Evolutionary conservation across 495 filamentous ascomycete genomes (phyloP), one percentile per base, ranked within the genome.

Genomic region (Glutinoglossum americanum): DNA sequence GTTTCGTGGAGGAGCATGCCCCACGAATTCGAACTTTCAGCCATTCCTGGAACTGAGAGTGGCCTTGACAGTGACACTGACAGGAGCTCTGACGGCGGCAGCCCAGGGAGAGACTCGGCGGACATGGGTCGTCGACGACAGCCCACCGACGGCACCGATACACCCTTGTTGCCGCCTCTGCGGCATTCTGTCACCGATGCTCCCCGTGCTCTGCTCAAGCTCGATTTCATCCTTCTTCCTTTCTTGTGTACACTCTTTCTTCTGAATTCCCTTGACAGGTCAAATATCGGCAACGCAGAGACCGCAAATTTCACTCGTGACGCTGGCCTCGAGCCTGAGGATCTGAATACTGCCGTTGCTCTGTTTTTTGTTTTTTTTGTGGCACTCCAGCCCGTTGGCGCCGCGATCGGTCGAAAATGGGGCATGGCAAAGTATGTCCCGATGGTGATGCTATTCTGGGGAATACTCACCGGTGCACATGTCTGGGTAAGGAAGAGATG

Each of bases 281-380:
- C 65, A 15, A 77, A 77, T 55, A 67, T 78, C 23, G 75, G 75
- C 27, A 78, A 78, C 62, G 75, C 74, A 7, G 71, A 76, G 59
- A 74, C 72, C 0, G 72, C 68, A 0, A 66, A 72, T 26, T 78
- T 78, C 65, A 75, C 75, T 4, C 54, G 57, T 28, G 72, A 77
- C 56, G 66, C 72, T 19, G 72, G 73, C 0, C 61, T 76, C 0
- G 45, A 60, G 6, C 61, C 70, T 7, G 58, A 64, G 8, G 79
- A 80, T 62, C 62, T 82, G 23, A 80, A 80, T 60, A 65, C 68
- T 8, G 72, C 78, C 0, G 70, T 80, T 23, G 72, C 75, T 15
- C 65, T 72, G 23, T 81, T 81, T 66, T 81, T 76, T 54, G 65
- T 72, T 58, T 72, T 71, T 39, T 80, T 80, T 59, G 77, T 82